phyloP scores from a whole-genome alignment of 1,139 yeast genomes.

The Suhomyces ambrosiae region DNA sequence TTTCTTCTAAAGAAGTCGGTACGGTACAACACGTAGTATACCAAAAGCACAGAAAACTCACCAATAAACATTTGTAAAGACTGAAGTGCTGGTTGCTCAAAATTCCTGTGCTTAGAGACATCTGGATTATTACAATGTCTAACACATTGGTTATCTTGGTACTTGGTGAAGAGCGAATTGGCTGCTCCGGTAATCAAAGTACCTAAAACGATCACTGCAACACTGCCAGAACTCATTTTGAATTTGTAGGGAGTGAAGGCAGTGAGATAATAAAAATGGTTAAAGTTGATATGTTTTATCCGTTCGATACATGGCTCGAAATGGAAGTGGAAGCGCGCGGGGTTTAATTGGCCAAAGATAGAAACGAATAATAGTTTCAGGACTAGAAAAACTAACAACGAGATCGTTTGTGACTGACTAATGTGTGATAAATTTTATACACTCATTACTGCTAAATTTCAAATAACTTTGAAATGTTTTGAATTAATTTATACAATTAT shows the following conservation, averaged over 20 bases:
- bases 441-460: no score
- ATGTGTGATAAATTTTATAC: no score
- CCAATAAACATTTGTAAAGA: slow-evolving; percentile 84
- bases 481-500: no score
- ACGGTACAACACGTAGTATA: slow-evolving; percentile 37
- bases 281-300: slow-evolving; percentile 1
- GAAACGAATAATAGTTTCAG: no score
- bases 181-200: slow-evolving; percentile 70
- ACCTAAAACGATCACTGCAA: slow-evolving; percentile 41
- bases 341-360: background rate
- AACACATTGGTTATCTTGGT: slow-evolving; percentile 77
- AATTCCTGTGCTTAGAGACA: slow-evolving; percentile 41
- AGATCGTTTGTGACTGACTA: no score
- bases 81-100: slow-evolving; percentile 80
- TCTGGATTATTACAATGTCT: slow-evolving; percentile 53
- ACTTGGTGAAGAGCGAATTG: slow-evolving; percentile 75
- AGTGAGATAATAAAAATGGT: background rate
- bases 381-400: no score
- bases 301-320: slow-evolving; percentile 9
- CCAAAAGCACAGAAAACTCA: slow-evolving; percentile 57
- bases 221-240: slow-evolving; percentile 9
- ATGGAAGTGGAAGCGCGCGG: no score
- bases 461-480: no score
- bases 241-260: background rate
- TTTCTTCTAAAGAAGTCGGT: slow-evolving; percentile 18